phyloP scores from a whole-genome alignment of 2,329 filamentous ascomycete genomes.

The Teratosphaeria viscida region DNA sequence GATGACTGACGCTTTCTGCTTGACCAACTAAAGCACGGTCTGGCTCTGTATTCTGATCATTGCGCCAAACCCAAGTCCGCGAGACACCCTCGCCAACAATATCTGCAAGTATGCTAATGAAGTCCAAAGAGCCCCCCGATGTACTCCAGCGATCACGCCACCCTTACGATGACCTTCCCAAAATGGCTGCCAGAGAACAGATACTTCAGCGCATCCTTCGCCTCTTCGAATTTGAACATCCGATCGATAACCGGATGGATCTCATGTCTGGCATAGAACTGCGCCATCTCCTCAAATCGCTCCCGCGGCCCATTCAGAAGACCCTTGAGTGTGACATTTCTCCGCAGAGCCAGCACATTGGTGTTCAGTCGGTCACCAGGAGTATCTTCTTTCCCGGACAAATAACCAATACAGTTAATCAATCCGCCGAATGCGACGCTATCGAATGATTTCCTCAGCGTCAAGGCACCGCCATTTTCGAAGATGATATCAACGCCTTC shows the following conservation, averaged over 20 bases:
- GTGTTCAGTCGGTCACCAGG: conserved; percentile 47
- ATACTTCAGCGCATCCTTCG: conserved; percentile 26
- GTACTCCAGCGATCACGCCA: conserved; percentile 6
- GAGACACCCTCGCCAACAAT: conserved; percentile 10
- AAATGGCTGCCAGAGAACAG: conserved; percentile 29
- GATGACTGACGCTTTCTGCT: conserved; percentile 17
- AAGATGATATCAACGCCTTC: conserved; percentile 40
- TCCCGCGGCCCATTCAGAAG: conserved; percentile 52
- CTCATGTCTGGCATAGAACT: conserved; percentile 32
- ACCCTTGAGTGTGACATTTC: conserved; percentile 46
- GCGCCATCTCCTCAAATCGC: conserved; percentile 35
- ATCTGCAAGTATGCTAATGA: conserved; percentile 10
- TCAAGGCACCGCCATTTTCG: conserved; percentile 42
- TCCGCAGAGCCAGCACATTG: conserved; percentile 44
- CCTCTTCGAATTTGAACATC: conserved; percentile 29
- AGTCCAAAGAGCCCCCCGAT: conserved; percentile 6
- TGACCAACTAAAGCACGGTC: conserved; percentile 15
- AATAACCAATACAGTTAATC: conserved; percentile 33
- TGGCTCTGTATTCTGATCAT: conserved; percentile 9
- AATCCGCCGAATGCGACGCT: conserved; percentile 32
- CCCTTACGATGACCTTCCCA: conserved; percentile 25
- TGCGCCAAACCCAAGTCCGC: conserved; percentile 13
- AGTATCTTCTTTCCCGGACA: conserved; percentile 46
- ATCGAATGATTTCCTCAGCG: conserved; percentile 36
- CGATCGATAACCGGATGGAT: conserved; percentile 33